These are phyloP conservation scores for Epichloe typhina DNA, from an alignment of 2,329 filamentous ascomycete genomes.

Conservation along the genomic window DNA sequence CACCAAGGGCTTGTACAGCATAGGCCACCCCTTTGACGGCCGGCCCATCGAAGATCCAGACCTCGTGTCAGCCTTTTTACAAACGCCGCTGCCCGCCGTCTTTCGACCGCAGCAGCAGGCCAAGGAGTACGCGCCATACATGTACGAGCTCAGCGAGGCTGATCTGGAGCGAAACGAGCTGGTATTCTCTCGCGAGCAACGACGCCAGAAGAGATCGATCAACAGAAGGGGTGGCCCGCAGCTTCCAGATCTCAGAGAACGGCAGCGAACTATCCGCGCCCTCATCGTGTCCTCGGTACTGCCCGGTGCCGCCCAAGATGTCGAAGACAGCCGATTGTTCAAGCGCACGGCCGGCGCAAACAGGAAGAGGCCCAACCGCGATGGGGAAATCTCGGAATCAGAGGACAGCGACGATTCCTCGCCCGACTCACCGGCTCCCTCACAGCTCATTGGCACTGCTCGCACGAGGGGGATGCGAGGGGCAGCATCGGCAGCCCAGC, in stretches of 20 bases:
- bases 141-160: slow-evolving; percentile 86
- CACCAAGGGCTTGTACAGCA: slow-evolving; percentile 81
- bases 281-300: slow-evolving; percentile 86
- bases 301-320: slow-evolving; percentile 64
- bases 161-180: slow-evolving; percentile 85
- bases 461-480: slow-evolving; percentile 81
- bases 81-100: slow-evolving; percentile 66
- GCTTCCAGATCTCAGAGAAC: slow-evolving; percentile 89
- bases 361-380: slow-evolving; percentile 39
- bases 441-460: slow-evolving; percentile 63
- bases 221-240: slow-evolving; percentile 86
- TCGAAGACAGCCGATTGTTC: slow-evolving; percentile 79
- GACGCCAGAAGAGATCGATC: slow-evolving; percentile 87
- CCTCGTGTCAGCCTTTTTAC: slow-evolving; percentile 70
- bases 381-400: slow-evolving; percentile 72
- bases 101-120: slow-evolving; percentile 87
- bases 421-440: slow-evolving; percentile 71
- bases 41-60: slow-evolving; percentile 87
- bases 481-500: slow-evolving; percentile 74
- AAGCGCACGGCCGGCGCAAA: slow-evolving; percentile 56
- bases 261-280: slow-evolving; percentile 84
- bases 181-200: slow-evolving; percentile 84
- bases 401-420: slow-evolving; percentile 84
- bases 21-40: slow-evolving; percentile 90
- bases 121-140: slow-evolving; percentile 84